A percentile compares a stretch with the other conserved stretches of the same genome.
These are phyloP conservation scores for Pleodorina starrii DNA, from an alignment of 139 green algal species.

Conservation along the genomic window DNA sequence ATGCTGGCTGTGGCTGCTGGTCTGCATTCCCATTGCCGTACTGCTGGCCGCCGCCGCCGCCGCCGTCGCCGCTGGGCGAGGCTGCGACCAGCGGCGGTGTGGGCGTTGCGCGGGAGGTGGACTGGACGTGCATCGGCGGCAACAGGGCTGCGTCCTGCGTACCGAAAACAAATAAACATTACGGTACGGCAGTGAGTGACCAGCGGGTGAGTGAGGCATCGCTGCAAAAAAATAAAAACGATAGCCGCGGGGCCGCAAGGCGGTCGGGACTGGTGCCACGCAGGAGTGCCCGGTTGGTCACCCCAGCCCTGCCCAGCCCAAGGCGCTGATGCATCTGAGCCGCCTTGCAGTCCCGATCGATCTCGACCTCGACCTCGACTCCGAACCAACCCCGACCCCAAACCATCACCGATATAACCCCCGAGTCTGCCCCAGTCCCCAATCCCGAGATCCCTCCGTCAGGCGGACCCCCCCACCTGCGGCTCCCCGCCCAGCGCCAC, in stretches of 20 bases:
- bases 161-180: not conserved
- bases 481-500: conserved; percentile 23
- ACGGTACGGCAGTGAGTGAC: not conserved
- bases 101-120: not conserved
- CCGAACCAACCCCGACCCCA: not conserved
- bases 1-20: not conserved
- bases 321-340: too few species aligned
- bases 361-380: not conserved
- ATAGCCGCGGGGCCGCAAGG: not conserved
- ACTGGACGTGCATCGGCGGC: not conserved
- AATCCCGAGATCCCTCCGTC: not conserved
- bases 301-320: not conserved
- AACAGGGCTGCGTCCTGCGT: not conserved
- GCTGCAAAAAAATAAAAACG: not conserved
- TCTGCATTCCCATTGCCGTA: too few species aligned
- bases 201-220: not conserved
- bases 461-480: too few species aligned
- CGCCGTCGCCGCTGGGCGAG: not conserved
- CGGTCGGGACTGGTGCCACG: not conserved
- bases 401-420: too few species aligned
- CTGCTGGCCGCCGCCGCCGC: not conserved
- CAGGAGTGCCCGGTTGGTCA: not conserved
- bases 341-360: not conserved
- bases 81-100: not conserved
- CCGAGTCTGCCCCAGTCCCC: not conserved